Evolutionary conservation across 2,329 filamentous ascomycete species (phyloP).

Genomic region (Pseudogymnoascus sp.): DNA sequence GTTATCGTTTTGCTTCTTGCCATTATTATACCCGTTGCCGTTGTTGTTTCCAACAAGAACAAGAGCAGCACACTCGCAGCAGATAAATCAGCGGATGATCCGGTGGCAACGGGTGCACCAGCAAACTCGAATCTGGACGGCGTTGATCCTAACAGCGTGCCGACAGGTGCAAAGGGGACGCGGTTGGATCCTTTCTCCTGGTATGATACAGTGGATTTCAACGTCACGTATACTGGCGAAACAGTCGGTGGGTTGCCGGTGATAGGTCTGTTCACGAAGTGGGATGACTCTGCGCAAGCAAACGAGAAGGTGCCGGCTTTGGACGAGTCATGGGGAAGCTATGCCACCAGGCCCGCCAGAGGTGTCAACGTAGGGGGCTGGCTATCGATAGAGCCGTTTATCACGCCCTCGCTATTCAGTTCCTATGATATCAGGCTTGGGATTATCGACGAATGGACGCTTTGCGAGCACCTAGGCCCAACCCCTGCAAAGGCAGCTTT

Average conservation of each 20-base stretch:
- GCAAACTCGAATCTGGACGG: constrained; percentile 37
- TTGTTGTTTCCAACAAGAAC: constrained; percentile 58
- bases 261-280: constrained; percentile 78
- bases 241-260: constrained; percentile 80
- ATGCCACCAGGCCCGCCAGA: constrained; percentile 68
- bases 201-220: constrained; percentile 86
- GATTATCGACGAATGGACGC: constrained; percentile 82
- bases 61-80: constrained; percentile 18
- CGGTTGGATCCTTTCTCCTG: constrained; percentile 82
- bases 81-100: constrained; percentile 12
- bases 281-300: constrained; percentile 72
- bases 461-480: constrained; percentile 61
- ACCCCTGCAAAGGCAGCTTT: constrained; percentile 55
- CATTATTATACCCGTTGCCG: constrained; percentile 59
- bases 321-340: constrained; percentile 65
- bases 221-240: constrained; percentile 81
- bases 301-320: constrained; percentile 76
- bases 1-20: constrained; percentile 47
- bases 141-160: constrained; percentile 41
- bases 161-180: constrained; percentile 59
- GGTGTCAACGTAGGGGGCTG: constrained; percentile 92
- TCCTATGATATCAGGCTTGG: constrained; percentile 37
- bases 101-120: constrained; percentile 17
- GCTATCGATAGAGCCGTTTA: constrained; percentile 90
- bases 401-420: constrained; percentile 83